Conservation (phyloP, 345 rosid genomes). For the Aegle marmelos region DNA sequence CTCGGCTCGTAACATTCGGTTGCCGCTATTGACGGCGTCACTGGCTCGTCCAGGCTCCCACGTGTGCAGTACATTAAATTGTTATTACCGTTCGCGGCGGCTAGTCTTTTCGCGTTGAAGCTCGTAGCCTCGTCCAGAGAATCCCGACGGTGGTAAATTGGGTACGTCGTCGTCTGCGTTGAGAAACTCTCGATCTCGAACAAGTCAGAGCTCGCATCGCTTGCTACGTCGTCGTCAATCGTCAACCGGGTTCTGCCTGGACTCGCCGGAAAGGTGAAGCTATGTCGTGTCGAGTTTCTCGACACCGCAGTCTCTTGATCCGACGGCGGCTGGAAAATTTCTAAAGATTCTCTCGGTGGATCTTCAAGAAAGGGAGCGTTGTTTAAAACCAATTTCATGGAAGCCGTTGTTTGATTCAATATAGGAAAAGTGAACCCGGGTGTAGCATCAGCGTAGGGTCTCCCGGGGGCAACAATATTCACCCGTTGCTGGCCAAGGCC, state of each 20-base stretch:
- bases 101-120: conserved; percentile 21
- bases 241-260: conserved; percentile 26
- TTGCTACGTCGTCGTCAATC: conserved; percentile 58
- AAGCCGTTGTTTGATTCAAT: conserved; percentile 25
- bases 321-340: conserved; percentile 43
- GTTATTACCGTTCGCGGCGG: neutral
- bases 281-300: conserved; percentile 16
- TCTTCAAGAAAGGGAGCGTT: conserved; percentile 22
- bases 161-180: conserved; percentile 42
- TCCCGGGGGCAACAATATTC: conserved; percentile 16
- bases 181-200: conserved; percentile 98
- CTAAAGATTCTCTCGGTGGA: conserved; percentile 56
- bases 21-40: conserved; percentile 16
- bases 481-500: conserved; percentile 17
- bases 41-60: conserved; percentile 28
- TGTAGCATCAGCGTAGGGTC: conserved; percentile 7
- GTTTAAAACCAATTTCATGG: conserved; percentile 12
- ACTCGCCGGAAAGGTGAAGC: conserved; percentile 33
- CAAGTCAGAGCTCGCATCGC: conserved; percentile 92
- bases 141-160: conserved; percentile 37
- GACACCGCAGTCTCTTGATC: conserved; percentile 10
- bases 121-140: conserved; percentile 62
- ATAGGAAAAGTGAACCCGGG: conserved; percentile 56
- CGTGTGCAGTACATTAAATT: conserved; percentile 9
- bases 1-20: conserved; percentile 80